Conservation (phyloP, 441 rosid species). For the Euphorbia neoarborescens region DNA sequence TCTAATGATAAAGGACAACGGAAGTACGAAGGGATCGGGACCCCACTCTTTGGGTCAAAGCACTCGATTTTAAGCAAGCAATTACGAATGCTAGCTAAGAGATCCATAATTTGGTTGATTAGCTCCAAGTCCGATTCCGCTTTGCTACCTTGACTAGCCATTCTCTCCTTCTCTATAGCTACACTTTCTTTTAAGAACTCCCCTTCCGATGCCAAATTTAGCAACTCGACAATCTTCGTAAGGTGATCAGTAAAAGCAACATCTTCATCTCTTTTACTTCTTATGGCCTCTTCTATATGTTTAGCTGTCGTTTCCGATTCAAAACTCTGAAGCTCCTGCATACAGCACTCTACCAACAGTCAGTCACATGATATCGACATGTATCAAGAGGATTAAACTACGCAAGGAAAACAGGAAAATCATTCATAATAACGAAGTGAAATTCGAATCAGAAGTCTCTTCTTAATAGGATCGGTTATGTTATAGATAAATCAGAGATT, state of each 20-base stretch:
- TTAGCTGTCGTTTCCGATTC: slow-evolving; percentile 41
- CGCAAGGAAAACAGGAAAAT: slow-evolving; percentile 7
- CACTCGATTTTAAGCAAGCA: slow-evolving; percentile 50
- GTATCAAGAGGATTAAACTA: slow-evolving; percentile 9
- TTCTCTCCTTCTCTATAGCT: slow-evolving; percentile 74
- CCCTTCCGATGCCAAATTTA: slow-evolving; percentile 48
- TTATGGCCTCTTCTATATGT: slow-evolving; percentile 42
- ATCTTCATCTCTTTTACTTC: slow-evolving; percentile 38
- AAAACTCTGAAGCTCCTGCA: slow-evolving; percentile 51
- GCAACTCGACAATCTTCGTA: slow-evolving; percentile 43
- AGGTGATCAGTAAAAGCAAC: slow-evolving; percentile 39
- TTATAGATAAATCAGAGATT: not conserved
- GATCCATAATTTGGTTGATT: slow-evolving; percentile 42
- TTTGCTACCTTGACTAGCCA: slow-evolving; percentile 30
- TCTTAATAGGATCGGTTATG: not conserved
- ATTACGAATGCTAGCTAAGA: slow-evolving; percentile 54
- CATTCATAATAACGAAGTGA: slow-evolving; percentile 1
- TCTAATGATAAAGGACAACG: slow-evolving; percentile 80
- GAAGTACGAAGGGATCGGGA: slow-evolving; percentile 61
- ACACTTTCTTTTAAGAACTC: slow-evolving; percentile 71
- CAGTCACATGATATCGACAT: slow-evolving; percentile 22
- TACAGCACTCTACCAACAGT: slow-evolving; percentile 36
- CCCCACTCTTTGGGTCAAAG: slow-evolving; percentile 50
- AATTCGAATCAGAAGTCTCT: not conserved
- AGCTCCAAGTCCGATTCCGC: slow-evolving; percentile 33